A percentile compares a stretch with the other conserved stretches of the same genome.
Evolutionary conservation across 257 asterid species (phyloP).

Genomic region (Dorcoceras hygrometricum): DNA sequence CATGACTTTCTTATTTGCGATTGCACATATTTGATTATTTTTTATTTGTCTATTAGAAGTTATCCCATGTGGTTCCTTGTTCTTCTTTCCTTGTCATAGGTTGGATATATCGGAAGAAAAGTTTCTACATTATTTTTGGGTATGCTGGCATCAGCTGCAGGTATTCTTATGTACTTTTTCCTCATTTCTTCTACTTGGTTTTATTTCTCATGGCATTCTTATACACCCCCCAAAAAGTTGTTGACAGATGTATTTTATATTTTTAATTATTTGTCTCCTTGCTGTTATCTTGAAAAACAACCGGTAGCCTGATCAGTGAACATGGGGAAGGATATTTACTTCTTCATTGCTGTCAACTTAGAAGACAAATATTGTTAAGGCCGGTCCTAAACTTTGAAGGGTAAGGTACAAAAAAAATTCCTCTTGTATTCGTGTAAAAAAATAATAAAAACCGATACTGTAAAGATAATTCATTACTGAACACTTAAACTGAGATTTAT

Average conservation of each 20-base stretch:
- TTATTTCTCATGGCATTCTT: constrained; percentile 1
- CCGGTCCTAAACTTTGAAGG: too few species aligned
- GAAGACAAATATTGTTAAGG: constrained; percentile 9
- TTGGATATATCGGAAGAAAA: constrained; percentile 80
- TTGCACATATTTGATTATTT: constrained; percentile 13
- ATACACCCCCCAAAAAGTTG: background rate
- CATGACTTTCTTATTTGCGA: constrained; percentile 3
- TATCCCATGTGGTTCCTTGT: constrained; percentile 10
- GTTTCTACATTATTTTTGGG: constrained; percentile 78
- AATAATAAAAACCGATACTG: too few species aligned
- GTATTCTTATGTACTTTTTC: constrained; percentile 32
- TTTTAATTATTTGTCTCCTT: background rate
- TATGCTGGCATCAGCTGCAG: constrained; percentile 77
- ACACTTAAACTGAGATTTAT: too few species aligned
- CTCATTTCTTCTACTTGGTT: constrained; percentile 15
- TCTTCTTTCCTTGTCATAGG: constrained; percentile 44
- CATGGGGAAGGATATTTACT: background rate
- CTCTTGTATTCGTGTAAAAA: too few species aligned
- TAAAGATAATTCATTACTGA: too few species aligned
- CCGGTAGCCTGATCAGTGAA: background rate
- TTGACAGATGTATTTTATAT: background rate
- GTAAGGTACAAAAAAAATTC: too few species aligned
- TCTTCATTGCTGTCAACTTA: background rate
- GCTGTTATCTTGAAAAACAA: constrained; percentile 3
- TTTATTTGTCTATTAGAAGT: background rate